Base-by-base conservation (phyloP, 1,284 basidiomycete species). In the Fomitiporia mediterranea region DNA sequence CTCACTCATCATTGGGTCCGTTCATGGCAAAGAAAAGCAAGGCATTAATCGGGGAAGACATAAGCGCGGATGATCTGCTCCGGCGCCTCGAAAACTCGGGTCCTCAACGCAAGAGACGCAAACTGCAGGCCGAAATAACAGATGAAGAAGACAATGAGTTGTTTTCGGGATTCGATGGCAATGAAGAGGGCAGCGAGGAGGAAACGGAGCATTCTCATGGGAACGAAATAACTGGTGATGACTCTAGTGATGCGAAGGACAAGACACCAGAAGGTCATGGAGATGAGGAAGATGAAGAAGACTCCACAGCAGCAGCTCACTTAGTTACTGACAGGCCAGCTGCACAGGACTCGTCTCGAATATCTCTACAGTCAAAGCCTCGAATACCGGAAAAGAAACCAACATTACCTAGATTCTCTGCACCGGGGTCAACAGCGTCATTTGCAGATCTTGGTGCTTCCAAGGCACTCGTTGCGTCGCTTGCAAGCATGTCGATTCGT, bases 401-500 rank as follows among this genome's bases (percentile, higher is more conserved):
- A 9, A 6, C 17, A 17, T 2, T 13, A 62, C 60, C 28, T 64
- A n/a, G n/a, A n/a, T 62, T 2, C 57, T n/a, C n/a, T n/a, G n/a
- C n/a, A n/a, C n/a, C n/a, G n/a, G 58, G 58, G 56, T 2, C 51
- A 61, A 7, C 61, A 61, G 55, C 67, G n/a, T 75, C 80, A 11
- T 96, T 94, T 63, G 69, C 72, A 25, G 78, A 82, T 0, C 77
- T 98, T 50, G 91, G 90, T 2, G 80, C 98, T 53, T 89, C 89
- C 0, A 69, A 79, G 2, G 75, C 82, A 3, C 76, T 98, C 19
- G 81, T 88, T 42, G 69, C 75, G 11, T 84, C 92, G 1, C 78
- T 99, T 43, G 76, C 76, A 19, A 79, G 82, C 27, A 93, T 99
- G 81, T 91, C 91, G 15, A 98, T 99, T 63, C 79, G 78, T 43